Percentiles rank a stretch among this genome's conserved stretches.
These are phyloP conservation scores for Emmonsiellopsis sp. DNA, from an alignment of 2,329 filamentous ascomycete genomes.

Conservation along the genomic window DNA sequence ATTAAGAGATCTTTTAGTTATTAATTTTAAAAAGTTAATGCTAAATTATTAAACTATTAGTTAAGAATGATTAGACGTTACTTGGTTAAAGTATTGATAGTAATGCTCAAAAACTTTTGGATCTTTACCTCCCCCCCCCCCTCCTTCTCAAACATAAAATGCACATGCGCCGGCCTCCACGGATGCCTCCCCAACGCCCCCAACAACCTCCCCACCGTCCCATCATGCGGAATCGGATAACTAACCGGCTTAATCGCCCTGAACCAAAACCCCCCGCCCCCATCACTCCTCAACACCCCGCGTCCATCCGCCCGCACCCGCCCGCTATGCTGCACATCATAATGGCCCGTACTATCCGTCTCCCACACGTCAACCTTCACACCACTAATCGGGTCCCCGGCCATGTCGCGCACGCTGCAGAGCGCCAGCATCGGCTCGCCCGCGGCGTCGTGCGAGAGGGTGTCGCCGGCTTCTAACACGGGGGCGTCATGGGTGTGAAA, in stretches of 20 bases:
- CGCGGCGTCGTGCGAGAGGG: constrained; percentile 58
- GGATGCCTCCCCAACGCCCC: constrained; percentile 60
- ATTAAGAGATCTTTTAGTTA: too few species aligned
- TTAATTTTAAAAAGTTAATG: too few species aligned
- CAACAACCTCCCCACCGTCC: constrained; percentile 68
- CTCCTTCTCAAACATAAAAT: constrained; percentile 79
- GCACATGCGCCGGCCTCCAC: constrained; percentile 68
- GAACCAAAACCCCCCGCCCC: constrained; percentile 74
- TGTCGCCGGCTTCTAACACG: constrained; percentile 42
- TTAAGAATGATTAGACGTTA: too few species aligned
- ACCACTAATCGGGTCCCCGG: constrained; percentile 51
- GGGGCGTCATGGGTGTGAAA: constrained; percentile 76
- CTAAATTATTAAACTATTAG: too few species aligned
- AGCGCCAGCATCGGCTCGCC: constrained; percentile 63
- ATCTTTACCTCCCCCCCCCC: constrained; percentile 29
- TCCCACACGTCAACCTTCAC: constrained; percentile 79
- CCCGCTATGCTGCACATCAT: constrained; percentile 68
- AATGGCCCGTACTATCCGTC: constrained; percentile 69
- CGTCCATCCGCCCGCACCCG: constrained; percentile 59
- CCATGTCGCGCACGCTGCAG: constrained; percentile 60
- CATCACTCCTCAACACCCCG: constrained; percentile 60
- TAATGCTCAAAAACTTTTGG: too few species aligned
- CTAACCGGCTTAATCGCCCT: constrained; percentile 73
- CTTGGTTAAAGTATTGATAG: too few species aligned
- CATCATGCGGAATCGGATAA: constrained; percentile 78